These are phyloP conservation scores for Pulveroboletus sp. DNA, from an alignment of 768 basidiomycete genomes.

Conservation along the genomic window DNA sequence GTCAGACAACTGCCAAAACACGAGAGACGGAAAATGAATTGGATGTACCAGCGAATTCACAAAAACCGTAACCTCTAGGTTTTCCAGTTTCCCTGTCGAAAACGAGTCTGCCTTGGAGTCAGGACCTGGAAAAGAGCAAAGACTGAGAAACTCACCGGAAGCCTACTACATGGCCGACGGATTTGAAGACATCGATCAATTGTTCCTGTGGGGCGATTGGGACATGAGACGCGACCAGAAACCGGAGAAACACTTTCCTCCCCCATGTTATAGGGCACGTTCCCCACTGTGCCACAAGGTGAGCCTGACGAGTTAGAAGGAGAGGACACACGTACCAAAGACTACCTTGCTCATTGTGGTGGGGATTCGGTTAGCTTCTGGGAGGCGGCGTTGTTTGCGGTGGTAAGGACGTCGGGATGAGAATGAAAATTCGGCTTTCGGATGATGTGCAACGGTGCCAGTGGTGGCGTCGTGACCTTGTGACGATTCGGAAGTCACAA, in stretches of 20 bases:
- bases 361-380: too few relatives aligned
- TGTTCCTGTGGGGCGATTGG: conserved; percentile 51
- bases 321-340: conserved; percentile 47
- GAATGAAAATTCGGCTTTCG: neutral
- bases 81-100: conserved; percentile 93
- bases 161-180: conserved; percentile 84
- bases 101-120: conserved; percentile 53
- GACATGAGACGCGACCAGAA: neutral
- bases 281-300: conserved; percentile 53
- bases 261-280: conserved; percentile 88
- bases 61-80: conserved; percentile 90
- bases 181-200: conserved; percentile 83
- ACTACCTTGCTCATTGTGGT: conserved; percentile 63
- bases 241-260: conserved; percentile 42
- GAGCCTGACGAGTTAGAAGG: neutral
- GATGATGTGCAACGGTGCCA: too few relatives aligned
- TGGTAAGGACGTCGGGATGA: neutral
- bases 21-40: conserved; percentile 28
- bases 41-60: conserved; percentile 84
- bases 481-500: too few relatives aligned
- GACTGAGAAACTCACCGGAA: conserved; percentile 56
- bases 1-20: conserved; percentile 36
- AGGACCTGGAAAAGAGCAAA: neutral
- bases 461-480: conserved; percentile 16
- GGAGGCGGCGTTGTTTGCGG: neutral